Base-by-base conservation (phyloP, 805 yeast species). In the Isabelozyma rhagii region DNA sequence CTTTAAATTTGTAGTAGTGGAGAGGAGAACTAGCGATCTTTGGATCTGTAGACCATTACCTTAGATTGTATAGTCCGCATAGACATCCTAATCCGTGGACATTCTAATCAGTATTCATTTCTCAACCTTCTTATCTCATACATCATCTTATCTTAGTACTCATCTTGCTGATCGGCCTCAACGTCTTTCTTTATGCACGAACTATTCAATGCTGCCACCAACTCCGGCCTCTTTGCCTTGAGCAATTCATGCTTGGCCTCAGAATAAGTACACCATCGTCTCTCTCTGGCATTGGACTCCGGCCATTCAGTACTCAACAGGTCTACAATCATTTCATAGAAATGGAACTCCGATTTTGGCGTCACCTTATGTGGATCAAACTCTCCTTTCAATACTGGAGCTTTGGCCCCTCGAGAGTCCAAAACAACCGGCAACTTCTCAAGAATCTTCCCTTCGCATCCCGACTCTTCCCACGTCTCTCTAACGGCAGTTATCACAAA, bases 391-490 rank as follows among this genome's bases (percentile, higher is more conserved):
- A 71, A 46, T 5, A 69, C 63, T 5, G 78, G 78, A 0, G 78
- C 77, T 53, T 67, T 67, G 14, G 54, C 46, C 13, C 75, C 75
- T 41, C 79, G 53, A 42, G 65, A 61, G 53, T 92, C 97, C 44
- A 78, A 79, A 25, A 88, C 84, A 0, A 80, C 72, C 0, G 93
- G 96, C 41, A 93, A 69, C 51, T 75, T 74, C 40, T 62, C 57
- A 4, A 73, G 59, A 4, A 91, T 75, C 14, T 64, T 69, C 7
- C 97, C 97, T 36, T 78, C 79, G 21, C 88, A 88, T 0, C 99
- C 99, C 0, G 96, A 94, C 69, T 94, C 99, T 66, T 94, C 99
- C 99, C 99, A 94, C 0, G 96, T 89, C 63, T 94, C 99, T 51
- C 99, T 75, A 14, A 78, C 72, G 0, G 97, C 97, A 5, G 88